Evolutionary conservation across 2,329 filamentous ascomycete species (phyloP), one percentile per base, ranked within the genome.

Genomic region (Xylaria sp.): DNA sequence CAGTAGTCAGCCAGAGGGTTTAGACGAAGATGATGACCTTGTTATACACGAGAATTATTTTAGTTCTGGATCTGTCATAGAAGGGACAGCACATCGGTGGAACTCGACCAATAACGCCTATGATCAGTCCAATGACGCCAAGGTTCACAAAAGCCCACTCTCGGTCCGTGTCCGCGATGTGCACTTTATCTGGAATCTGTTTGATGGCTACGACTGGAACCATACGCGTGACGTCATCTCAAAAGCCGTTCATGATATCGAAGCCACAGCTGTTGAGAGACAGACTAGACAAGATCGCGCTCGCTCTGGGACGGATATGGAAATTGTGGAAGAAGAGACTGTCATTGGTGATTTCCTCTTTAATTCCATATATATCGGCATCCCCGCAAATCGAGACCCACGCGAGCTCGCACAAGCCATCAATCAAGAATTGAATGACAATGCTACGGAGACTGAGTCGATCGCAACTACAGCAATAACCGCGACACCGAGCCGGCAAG

Each of bases 341-440:
- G 92, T 92, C 6, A 97, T 98, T 80, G 94, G 94, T 6, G 97
- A 99, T 78, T 97, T 97, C 74, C 85, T 99, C 18, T 99, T 99
- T 86, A 98, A 99, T 79, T 99, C 96, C 0, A 97, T 99, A 64
- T 99, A 98, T 82, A 98, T 99, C 75, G 94, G 93, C 15, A 92
- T 99, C 20, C 92, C 95, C 0, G 88, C 92, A 12, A 96, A 94
- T 74, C 89, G 91, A 67, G 95, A 98, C 74, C 94, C 94, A 5
- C 89, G 89, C 62, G 93, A 97, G 36, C 86, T 98, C 10, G 86
- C 93, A 3, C 88, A 89, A 55, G 92, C 92, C 48, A 97, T 99
- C 80, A 97, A 98, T 77, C 90, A 92, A 66, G 90, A 95, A 43
- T 88, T 98, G 57, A 93, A 97, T 73, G 95, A 98, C 75, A 87